These are phyloP conservation scores for Bryoerythrophyllum caledonicum DNA, from an alignment of 225 moss, liverwort and hornwort genomes.

Conservation along the genomic window DNA sequence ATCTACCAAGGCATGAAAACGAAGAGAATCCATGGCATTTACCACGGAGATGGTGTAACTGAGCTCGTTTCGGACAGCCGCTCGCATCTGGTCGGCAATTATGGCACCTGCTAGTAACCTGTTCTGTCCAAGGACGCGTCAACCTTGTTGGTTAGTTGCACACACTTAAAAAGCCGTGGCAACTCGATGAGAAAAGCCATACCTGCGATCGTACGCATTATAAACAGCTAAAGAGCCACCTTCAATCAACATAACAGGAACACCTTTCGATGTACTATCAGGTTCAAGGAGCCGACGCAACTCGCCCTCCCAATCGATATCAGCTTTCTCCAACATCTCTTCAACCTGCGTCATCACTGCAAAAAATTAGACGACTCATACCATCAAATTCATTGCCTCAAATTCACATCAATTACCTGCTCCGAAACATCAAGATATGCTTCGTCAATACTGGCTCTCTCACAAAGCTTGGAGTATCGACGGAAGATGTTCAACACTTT, in stretches of 20 bases:
- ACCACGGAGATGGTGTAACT: conserved; percentile 98
- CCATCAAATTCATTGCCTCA: not conserved
- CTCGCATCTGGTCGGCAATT: conserved; percentile 82
- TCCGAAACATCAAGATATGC: conserved; percentile 92
- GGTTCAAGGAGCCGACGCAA: conserved; percentile 67
- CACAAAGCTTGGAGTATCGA: conserved; percentile 81
- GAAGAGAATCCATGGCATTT: conserved; percentile 3
- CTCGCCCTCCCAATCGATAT: conserved; percentile 73
- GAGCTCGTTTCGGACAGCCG: conserved; percentile 77
- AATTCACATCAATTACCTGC: conserved; percentile 43
- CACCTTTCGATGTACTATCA: conserved; percentile 28
- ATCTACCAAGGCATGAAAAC: not conserved
- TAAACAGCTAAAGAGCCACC: conserved; percentile 80
- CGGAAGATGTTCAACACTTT: conserved; percentile 79
- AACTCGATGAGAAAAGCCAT: conserved; percentile 20
- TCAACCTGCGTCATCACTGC: conserved; percentile 62
- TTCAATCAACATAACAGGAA: conserved; percentile 69
- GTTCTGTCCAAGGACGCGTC: conserved; percentile 46
- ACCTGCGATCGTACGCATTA: conserved; percentile 95
- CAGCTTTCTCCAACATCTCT: conserved; percentile 65
- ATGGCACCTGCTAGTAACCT: conserved; percentile 94
- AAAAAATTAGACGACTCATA: not conserved
- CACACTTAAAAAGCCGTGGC: not conserved
- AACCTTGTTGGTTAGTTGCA: conserved; percentile 23
- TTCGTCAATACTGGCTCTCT: conserved; percentile 97